Evolutionary conservation across 108 stramenopile species (phyloP), one percentile per base, ranked within the genome.

Genomic region (Bacterosira constricta): DNA sequence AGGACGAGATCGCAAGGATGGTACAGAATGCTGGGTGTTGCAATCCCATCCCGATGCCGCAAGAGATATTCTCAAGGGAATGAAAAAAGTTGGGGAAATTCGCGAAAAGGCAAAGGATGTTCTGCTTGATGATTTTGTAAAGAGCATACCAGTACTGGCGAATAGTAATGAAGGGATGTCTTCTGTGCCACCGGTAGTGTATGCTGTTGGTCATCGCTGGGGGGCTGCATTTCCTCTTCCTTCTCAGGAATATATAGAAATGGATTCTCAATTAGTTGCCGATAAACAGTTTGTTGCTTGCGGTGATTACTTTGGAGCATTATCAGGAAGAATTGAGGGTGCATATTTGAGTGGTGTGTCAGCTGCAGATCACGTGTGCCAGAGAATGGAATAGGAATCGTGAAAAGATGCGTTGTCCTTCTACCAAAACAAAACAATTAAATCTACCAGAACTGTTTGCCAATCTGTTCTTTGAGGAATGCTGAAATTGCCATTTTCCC

Each of bases 221-320:
- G 55, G 57, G 23, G 72, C 71, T 13, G 78, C 78, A 12, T 79
- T 79, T 66, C 78, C 78, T 13, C 27, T 54, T 20, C 64, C 38
- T 38, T 8, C 30, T 9, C 12, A 55, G 25, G 36, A 71, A 25
- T 6, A 37, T 26, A 29, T 26, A 10, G 30, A 29, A 9, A 57
- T 59, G 66, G 66, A 67, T 21, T 57, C 57, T 13, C 35, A 39
- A 13, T 5, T 67, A 12, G 63, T 54, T 70, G 27, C n/a, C 20
- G 37, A 41, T 15, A 59, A 47, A 49, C 37, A 68, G 34, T 73
- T 73, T 36, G 66, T 73, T 17, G 78, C 66, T 8, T 73, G 72
- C 41, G 78, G 78, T 17, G 78, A 79, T 56, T 79, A 79, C 53
- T 73, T 79, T 18, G 78, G 78, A 36, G 51, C 45, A 26, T 31